phyloP scores from a whole-genome alignment of 257 asterid genomes.

The Thymus mandschuricus region DNA sequence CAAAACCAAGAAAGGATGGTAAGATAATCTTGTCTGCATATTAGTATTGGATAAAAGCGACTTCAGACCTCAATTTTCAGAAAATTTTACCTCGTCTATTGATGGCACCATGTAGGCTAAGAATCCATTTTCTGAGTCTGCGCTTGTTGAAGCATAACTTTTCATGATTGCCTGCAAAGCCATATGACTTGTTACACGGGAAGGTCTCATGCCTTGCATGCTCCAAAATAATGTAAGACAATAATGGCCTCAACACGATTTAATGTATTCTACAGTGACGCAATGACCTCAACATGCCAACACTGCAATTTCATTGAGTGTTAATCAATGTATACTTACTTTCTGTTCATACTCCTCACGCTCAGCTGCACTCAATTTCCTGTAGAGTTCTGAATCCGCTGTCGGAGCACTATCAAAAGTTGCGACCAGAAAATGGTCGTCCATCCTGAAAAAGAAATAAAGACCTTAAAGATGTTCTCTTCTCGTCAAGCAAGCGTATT shows the following conservation, averaged over 20 bases:
- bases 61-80: background rate
- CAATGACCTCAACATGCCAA: slow-evolving; percentile 1
- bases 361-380: slow-evolving; percentile 61
- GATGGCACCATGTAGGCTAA: slow-evolving; percentile 96
- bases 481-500: slow-evolving; percentile 15
- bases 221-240: slow-evolving; percentile 10
- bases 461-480: slow-evolving; percentile 7
- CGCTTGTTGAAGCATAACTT: slow-evolving; percentile 66
- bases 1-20: slow-evolving; percentile 31
- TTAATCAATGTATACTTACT: slow-evolving; percentile 46
- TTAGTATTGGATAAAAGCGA: too few relatives aligned
- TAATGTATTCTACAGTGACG: background rate
- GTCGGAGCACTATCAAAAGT: slow-evolving; percentile 91
- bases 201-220: background rate
- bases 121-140: slow-evolving; percentile 70
- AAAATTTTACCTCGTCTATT: slow-evolving; percentile 64
- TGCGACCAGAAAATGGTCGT: slow-evolving; percentile 78
- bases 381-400: slow-evolving; percentile 73
- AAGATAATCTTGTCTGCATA: slow-evolving; percentile 15
- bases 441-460: slow-evolving; percentile 53
- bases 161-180: slow-evolving; percentile 89
- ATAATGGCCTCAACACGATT: too few relatives aligned
- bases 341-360: slow-evolving; percentile 77
- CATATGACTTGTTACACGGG: slow-evolving; percentile 13
- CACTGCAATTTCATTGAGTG: slow-evolving; percentile 10